Base-by-base conservation (phyloP, 805 yeast genomes). In the Pichia membranifaciens region DNA sequence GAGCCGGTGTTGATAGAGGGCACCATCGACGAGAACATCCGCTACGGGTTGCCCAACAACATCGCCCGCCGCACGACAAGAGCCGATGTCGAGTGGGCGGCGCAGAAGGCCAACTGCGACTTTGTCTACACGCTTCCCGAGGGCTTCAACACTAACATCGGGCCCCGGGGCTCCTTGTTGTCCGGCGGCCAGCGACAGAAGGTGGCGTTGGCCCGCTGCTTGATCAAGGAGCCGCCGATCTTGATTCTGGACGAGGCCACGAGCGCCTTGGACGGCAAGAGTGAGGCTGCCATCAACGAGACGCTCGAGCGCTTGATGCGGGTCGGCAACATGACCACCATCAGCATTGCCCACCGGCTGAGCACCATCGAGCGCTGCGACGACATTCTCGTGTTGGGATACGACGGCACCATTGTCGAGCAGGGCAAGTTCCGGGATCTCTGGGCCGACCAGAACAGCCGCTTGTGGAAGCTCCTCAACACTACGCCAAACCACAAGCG, bases 1-100 rank as follows among this genome's bases (percentile, higher is more conserved):
- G 97, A 91, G 58, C 96, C 98, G 0, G 76, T 87, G 18, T 69
- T 91, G 45, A 87, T 88, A 66, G 82, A 89, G 49, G 97, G 96
- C 1, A 78, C 95, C 0, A 79, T 91, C 28, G 74, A 83, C 35
- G 96, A 89, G n/a, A 91, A 91, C 58, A 84, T 91, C 49, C 73
- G 79, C 5, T 91, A 91, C 64, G 95, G 96, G 0, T 38, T 66
- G 20, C 67, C 70, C 10, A 39, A 59, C 20, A 71, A 70, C 29
- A 65, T 68, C 9, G 41, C 46, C 7, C 81, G 82, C 34, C 81
- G 82, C 36, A 75, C 83, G 16, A 73, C 82, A 2, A 73, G 73
- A 10, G 79, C 77, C 48, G 82, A 83, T 45, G 72, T 86, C 3
- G 73, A 75, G 34, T 72, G 74, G 41, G 96, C 96, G 0, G 70